phyloP scores from a whole-genome alignment of 768 basidiomycete genomes.

The Xerocomus spinulosus region DNA sequence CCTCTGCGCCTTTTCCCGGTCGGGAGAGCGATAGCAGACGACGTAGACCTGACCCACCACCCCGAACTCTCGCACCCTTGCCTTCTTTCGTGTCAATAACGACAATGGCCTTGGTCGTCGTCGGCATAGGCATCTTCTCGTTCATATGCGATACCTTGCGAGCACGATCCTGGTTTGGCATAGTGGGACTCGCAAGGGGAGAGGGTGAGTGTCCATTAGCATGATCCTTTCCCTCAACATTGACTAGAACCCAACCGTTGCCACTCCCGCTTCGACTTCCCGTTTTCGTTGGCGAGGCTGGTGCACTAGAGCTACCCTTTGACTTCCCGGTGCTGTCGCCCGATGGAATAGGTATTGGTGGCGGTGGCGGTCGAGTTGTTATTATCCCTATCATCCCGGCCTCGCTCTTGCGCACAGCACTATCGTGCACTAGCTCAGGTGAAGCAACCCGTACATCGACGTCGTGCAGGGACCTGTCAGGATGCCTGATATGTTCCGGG shows the following conservation, averaged over 20 bases:
- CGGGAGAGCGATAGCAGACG: slow-evolving; percentile 32
- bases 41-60: slow-evolving; percentile 29
- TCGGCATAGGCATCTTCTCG: slow-evolving; percentile 35
- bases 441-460: slow-evolving; percentile 48
- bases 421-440: slow-evolving; percentile 47
- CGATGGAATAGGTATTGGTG: slow-evolving; percentile 26
- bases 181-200: slow-evolving; percentile 24
- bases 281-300: slow-evolving; percentile 32
- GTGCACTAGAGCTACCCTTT: slow-evolving; percentile 22
- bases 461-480: slow-evolving; percentile 42
- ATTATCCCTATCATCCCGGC: slow-evolving; percentile 55
- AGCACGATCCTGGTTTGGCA: slow-evolving; percentile 28
- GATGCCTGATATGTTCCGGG: slow-evolving; percentile 24
- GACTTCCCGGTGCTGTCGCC: slow-evolving; percentile 22
- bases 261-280: slow-evolving; percentile 36
- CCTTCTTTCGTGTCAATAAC: slow-evolving; percentile 55
- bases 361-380: slow-evolving; percentile 26
- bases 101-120: slow-evolving; percentile 60
- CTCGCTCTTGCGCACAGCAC: slow-evolving; percentile 55
- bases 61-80: slow-evolving; percentile 22
- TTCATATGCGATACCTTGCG: slow-evolving; percentile 25
- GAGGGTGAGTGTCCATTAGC: slow-evolving; percentile 20
- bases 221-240: slow-evolving; percentile 46
- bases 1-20: slow-evolving; percentile 29
- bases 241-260: slow-evolving; percentile 64